phyloP scores from a whole-genome alignment of 169 alveolate species.

The Plasmodium reichenowi region DNA sequence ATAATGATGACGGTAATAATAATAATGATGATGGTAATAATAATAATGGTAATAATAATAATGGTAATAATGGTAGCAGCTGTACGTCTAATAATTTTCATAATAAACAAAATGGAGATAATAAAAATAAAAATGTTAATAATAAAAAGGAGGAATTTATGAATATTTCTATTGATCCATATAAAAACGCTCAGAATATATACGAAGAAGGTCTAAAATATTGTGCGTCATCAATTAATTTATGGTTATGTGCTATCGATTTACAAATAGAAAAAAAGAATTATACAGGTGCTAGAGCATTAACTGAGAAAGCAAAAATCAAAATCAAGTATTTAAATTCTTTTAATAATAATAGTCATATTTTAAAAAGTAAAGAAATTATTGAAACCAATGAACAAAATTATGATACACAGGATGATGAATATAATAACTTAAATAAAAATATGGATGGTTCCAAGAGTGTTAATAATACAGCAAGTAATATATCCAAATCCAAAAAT shows the following conservation, averaged over 20 bases:
- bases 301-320: slow-evolving; percentile 90
- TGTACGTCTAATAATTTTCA: neutral
- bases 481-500: slow-evolving; percentile 17
- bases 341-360: slow-evolving; percentile 85
- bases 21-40: neutral
- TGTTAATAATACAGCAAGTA: slow-evolving; percentile 24
- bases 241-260: slow-evolving; percentile 93
- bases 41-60: neutral
- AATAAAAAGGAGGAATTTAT: neutral
- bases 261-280: slow-evolving; percentile 83
- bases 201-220: slow-evolving; percentile 80
- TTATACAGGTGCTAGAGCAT: slow-evolving; percentile 92
- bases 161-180: neutral
- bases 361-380: slow-evolving; percentile 76
- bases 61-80: neutral
- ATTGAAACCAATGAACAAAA: slow-evolving; percentile 75
- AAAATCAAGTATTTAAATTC: slow-evolving; percentile 88
- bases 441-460: slow-evolving; percentile 76
- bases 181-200: slow-evolving; percentile 72
- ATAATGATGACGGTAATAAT: neutral
- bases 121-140: neutral
- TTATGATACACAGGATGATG: slow-evolving; percentile 38
- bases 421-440: slow-evolving; percentile 33
- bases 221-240: slow-evolving; percentile 86
- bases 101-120: neutral